Evolutionary conservation across 495 filamentous ascomycete species (phyloP).

Genomic region (Penicillium robsamsonii): DNA sequence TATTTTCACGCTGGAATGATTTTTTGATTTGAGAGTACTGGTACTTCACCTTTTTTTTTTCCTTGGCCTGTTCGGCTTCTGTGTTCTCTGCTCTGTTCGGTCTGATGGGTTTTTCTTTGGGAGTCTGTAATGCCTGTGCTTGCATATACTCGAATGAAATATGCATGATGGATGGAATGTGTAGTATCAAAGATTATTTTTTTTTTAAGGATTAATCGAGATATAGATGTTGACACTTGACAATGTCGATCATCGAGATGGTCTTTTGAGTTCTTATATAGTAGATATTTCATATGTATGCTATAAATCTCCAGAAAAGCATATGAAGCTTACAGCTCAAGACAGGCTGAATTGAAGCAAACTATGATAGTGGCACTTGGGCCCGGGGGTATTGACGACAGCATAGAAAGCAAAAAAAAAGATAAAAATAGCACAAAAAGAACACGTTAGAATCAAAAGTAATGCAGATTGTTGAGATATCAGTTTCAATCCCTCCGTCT

Average conservation of each 20-base stretch:
- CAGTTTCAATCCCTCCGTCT: neutral
- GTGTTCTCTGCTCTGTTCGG: slow-evolving; percentile 2
- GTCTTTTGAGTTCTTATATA: neutral
- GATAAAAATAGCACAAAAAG: slow-evolving; percentile 3
- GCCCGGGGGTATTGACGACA: slow-evolving; percentile 11
- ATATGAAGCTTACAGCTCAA: neutral
- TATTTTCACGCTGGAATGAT: slow-evolving; percentile 11
- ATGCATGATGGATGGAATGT: slow-evolving; percentile 7
- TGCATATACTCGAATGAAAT: slow-evolving; percentile 9
- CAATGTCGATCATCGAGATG: slow-evolving; percentile 1
- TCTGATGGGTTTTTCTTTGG: slow-evolving; percentile 7
- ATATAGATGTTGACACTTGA: slow-evolving; percentile 10
- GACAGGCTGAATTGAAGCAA: slow-evolving; percentile 9
- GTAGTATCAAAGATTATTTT: slow-evolving; percentile 5
- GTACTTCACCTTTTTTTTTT: neutral
- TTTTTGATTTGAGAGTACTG: slow-evolving; percentile 8
- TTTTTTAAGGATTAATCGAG: neutral
- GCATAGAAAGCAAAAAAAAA: slow-evolving; percentile 9
- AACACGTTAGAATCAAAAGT: slow-evolving; percentile 15
- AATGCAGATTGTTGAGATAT: slow-evolving; percentile 1
- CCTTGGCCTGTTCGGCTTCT: neutral
- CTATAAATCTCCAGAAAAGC: neutral
- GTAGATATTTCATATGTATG: neutral
- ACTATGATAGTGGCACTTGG: slow-evolving; percentile 10
- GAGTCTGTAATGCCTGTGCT: slow-evolving; percentile 4